phyloP scores from a whole-genome alignment of 768 basidiomycete species.

The Terana coerulea region DNA sequence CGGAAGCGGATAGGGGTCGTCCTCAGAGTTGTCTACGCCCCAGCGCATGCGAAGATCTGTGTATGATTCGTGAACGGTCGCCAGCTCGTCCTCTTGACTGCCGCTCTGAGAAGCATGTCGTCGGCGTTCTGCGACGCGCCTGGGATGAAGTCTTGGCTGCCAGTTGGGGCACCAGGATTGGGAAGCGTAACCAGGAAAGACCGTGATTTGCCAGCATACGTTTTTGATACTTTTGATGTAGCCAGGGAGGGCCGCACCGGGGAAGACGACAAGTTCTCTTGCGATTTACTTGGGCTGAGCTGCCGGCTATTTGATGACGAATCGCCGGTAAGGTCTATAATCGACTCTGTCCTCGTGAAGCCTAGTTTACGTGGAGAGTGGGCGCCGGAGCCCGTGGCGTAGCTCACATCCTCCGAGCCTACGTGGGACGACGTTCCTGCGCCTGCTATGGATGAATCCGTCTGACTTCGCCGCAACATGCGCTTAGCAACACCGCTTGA shows the following conservation, averaged over 20 bases:
- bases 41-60: conserved; percentile 68
- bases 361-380: conserved; percentile 17
- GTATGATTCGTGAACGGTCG: conserved; percentile 66
- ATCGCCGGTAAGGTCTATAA: conserved; percentile 16
- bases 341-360: conserved; percentile 15
- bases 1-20: conserved; percentile 49
- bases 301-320: conserved; percentile 14
- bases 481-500: conserved; percentile 49
- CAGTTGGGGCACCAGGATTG: background rate
- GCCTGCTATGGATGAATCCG: conserved; percentile 48
- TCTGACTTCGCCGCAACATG: conserved; percentile 69
- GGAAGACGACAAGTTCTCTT: conserved; percentile 21
- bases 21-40: conserved; percentile 80
- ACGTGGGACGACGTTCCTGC: conserved; percentile 20
- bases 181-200: conserved; percentile 72
- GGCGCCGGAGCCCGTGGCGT: conserved; percentile 14
- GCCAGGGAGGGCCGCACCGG: conserved; percentile 23
- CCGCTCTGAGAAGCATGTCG: conserved; percentile 15
- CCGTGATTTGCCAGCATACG: conserved; percentile 76
- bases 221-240: conserved; percentile 46
- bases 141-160: background rate
- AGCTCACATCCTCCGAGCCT: conserved; percentile 2
- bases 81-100: conserved; percentile 50
- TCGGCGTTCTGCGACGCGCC: background rate
- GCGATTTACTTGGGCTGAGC: conserved; percentile 10